These are phyloP conservation scores for Ophiostoma populinum DNA, from an alignment of 2,329 filamentous ascomycete genomes.

Conservation along the genomic window DNA sequence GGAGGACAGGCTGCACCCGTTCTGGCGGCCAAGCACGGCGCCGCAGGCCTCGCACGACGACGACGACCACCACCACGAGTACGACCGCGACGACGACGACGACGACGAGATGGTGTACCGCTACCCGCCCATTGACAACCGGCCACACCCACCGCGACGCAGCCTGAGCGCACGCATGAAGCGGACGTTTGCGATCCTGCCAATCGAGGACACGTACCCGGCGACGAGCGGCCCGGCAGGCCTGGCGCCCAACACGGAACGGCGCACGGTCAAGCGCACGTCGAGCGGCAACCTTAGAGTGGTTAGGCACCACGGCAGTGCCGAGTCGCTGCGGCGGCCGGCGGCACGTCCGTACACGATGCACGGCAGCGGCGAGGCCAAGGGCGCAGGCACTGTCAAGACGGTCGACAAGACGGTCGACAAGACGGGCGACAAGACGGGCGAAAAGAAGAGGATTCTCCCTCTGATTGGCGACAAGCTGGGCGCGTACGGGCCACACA, in stretches of 20 bases:
- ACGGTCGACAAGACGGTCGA: too few relatives aligned
- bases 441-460: slow-evolving; percentile 15
- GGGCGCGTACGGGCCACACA: slow-evolving; percentile 30
- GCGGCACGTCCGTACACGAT: slow-evolving; percentile 24
- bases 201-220: slow-evolving; percentile 21
- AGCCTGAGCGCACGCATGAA: slow-evolving; percentile 37
- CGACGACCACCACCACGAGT: slow-evolving; percentile 9
- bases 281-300: slow-evolving; percentile 43
- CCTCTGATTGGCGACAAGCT: slow-evolving; percentile 27
- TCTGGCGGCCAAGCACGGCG: slow-evolving; percentile 39
- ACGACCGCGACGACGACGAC: slow-evolving; percentile 16
- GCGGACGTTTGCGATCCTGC: slow-evolving; percentile 43
- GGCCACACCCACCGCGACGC: slow-evolving; percentile 25
- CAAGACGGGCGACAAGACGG: too few relatives aligned
- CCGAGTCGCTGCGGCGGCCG: slow-evolving; percentile 29
- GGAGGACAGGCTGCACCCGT: slow-evolving; percentile 38
- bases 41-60: slow-evolving; percentile 18
- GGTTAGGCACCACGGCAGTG: slow-evolving; percentile 33
- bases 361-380: slow-evolving; percentile 13
- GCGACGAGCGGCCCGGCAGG: slow-evolving; percentile 10
- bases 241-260: slow-evolving; percentile 28
- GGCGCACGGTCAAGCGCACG: slow-evolving; percentile 40
- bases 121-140: slow-evolving; percentile 32
- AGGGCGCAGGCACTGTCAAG: too few relatives aligned
- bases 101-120: slow-evolving; percentile 23